These are phyloP conservation scores for Phyllachora maydis DNA, from an alignment of 2,329 filamentous ascomycete genomes.

Conservation along the genomic window DNA sequence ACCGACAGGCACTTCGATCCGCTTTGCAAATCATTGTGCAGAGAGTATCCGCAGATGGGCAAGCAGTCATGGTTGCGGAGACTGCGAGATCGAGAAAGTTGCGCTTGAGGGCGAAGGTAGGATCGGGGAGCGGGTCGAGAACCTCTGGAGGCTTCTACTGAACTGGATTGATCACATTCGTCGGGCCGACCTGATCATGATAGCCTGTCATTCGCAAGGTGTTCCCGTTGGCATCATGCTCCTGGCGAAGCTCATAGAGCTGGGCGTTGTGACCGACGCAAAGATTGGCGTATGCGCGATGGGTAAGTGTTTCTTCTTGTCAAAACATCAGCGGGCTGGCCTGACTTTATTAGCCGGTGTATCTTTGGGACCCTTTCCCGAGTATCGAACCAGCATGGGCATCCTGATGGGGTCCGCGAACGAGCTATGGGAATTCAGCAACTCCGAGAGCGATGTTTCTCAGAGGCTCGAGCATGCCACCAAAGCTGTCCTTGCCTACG, in stretches of 20 bases:
- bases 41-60: slow-evolving; percentile 72
- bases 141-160: slow-evolving; percentile 81
- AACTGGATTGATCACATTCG: slow-evolving; percentile 90
- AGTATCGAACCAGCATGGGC: slow-evolving; percentile 73
- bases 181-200: slow-evolving; percentile 67
- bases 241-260: slow-evolving; percentile 75
- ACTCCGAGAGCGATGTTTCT: slow-evolving; percentile 63
- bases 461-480: slow-evolving; percentile 62
- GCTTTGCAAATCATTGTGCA: slow-evolving; percentile 76
- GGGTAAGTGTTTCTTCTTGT: slow-evolving; percentile 21
- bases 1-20: slow-evolving; percentile 84
- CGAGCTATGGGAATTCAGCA: slow-evolving; percentile 85
- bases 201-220: slow-evolving; percentile 92
- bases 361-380: slow-evolving; percentile 77
- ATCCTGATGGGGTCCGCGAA: slow-evolving; percentile 79
- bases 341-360: slow-evolving; percentile 74
- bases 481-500: slow-evolving; percentile 53
- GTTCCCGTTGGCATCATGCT: slow-evolving; percentile 89
- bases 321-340: no score
- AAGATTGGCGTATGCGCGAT: slow-evolving; percentile 73
- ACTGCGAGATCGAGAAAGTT: slow-evolving; percentile 78
- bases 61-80: slow-evolving; percentile 47
- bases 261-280: slow-evolving; percentile 60
- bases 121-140: slow-evolving; percentile 73
- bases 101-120: slow-evolving; percentile 88